These are phyloP conservation scores for Rubia occidens DNA, from an alignment of 305 asterid genomes.

Conservation along the genomic window DNA sequence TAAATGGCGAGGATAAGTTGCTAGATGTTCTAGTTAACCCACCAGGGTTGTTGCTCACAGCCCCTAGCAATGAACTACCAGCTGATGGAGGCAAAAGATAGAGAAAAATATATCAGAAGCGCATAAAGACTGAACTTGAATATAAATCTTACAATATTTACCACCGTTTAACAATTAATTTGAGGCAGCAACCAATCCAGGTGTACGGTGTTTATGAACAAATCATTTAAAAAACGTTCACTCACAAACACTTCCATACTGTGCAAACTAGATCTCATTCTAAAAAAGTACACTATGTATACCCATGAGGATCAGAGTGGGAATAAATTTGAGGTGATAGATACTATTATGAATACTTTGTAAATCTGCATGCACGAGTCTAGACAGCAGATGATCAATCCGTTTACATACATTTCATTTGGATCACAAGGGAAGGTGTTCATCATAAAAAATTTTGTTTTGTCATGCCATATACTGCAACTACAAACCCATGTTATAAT, in stretches of 20 bases:
- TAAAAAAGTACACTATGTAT: neutral
- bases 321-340: neutral
- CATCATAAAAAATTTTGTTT: neutral
- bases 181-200: neutral
- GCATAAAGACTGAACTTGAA: neutral
- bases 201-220: neutral
- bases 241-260: neutral
- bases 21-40: constrained; percentile 15
- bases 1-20: constrained; percentile 14
- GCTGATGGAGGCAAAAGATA: constrained; percentile 14
- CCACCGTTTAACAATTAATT: neutral
- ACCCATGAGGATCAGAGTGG: neutral
- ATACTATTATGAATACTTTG: neutral
- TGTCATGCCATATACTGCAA: neutral
- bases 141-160: neutral
- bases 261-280: neutral
- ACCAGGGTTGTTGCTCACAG: constrained; percentile 16
- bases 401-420: neutral
- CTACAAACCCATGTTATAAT: no score
- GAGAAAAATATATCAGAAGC: neutral
- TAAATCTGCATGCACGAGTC: neutral
- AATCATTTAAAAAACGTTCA: neutral
- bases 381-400: neutral
- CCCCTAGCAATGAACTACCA: constrained; percentile 24
- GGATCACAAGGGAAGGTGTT: neutral